Conservation (phyloP, 2,329 filamentous ascomycete genomes). For the Plectosphaerella cucumerina region DNA sequence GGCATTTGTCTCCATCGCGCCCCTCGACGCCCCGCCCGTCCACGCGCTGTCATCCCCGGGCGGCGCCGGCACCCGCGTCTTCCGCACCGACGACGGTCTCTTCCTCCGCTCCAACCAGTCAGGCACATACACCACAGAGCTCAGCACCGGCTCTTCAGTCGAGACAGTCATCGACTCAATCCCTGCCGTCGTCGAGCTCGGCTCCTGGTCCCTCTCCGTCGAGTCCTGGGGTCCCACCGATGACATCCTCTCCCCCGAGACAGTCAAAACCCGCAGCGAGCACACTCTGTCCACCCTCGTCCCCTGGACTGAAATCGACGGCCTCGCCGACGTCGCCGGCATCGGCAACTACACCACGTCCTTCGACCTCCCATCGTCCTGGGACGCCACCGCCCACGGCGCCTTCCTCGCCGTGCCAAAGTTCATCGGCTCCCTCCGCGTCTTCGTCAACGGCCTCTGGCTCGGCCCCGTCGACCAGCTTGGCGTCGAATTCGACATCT, state of each 20-base stretch:
- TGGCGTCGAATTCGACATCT: constrained; percentile 6
- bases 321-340: constrained; percentile 6
- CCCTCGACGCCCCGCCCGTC: constrained; percentile 1
- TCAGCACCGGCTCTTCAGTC: constrained; percentile 3
- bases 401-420: constrained; percentile 8
- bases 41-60: constrained; percentile 2
- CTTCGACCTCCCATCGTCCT: not conserved
- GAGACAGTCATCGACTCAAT: constrained; percentile 2
- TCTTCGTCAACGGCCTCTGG: constrained; percentile 7
- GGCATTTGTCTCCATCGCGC: constrained; percentile 6
- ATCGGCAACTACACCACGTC: constrained; percentile 9
- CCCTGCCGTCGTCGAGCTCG: constrained; percentile 1
- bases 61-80: not conserved
- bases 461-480: constrained; percentile 8
- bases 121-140: constrained; percentile 1
- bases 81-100: constrained; percentile 5
- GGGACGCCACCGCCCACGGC: constrained; percentile 1
- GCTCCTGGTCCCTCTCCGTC: constrained; percentile 4
- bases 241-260: constrained; percentile 6
- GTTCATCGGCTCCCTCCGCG: constrained; percentile 9
- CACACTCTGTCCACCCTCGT: constrained; percentile 5
- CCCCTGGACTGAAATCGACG: constrained; percentile 7
- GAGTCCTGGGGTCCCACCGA: constrained; percentile 6
- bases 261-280: constrained; percentile 2
- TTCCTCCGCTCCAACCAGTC: constrained; percentile 7